These are phyloP conservation scores for Ceratobasidium sp. DNA, from an alignment of 1,284 basidiomycete species.

Conservation along the genomic window DNA sequence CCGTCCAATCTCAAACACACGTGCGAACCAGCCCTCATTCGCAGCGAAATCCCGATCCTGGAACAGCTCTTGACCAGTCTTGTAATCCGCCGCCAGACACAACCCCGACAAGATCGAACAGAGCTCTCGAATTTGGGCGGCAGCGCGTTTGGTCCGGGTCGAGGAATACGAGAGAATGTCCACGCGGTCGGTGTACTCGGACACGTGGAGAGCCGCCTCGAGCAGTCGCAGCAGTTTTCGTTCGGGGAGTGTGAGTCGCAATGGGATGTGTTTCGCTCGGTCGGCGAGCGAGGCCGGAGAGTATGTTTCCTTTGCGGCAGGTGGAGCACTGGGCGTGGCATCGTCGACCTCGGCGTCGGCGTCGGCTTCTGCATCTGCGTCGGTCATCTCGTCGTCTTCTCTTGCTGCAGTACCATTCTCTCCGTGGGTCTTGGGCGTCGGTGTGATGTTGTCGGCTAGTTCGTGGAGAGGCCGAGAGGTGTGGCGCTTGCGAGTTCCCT, in stretches of 20 bases:
- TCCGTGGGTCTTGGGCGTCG: background rate
- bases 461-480: conserved; percentile 57
- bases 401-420: conserved; percentile 47
- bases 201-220: conserved; percentile 73
- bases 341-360: conserved; percentile 59
- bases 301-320: conserved; percentile 41
- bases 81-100: conserved; percentile 79
- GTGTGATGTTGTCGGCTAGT: conserved; percentile 29
- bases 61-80: conserved; percentile 82
- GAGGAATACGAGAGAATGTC: conserved; percentile 67
- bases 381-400: conserved; percentile 46
- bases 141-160: conserved; percentile 80
- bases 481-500: conserved; percentile 74
- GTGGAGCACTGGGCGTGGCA: conserved; percentile 46
- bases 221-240: conserved; percentile 80
- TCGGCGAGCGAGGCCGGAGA: conserved; percentile 68
- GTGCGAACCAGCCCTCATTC: conserved; percentile 77
- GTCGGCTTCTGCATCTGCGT: conserved; percentile 51
- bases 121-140: conserved; percentile 79
- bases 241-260: conserved; percentile 72
- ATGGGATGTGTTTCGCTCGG: conserved; percentile 75
- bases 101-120: conserved; percentile 83
- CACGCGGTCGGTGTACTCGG: conserved; percentile 70
- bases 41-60: conserved; percentile 75
- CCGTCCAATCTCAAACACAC: conserved; percentile 49